phyloP scores from a whole-genome alignment of 78 protist genomes.

The Dictyostelium brefeldianum region DNA sequence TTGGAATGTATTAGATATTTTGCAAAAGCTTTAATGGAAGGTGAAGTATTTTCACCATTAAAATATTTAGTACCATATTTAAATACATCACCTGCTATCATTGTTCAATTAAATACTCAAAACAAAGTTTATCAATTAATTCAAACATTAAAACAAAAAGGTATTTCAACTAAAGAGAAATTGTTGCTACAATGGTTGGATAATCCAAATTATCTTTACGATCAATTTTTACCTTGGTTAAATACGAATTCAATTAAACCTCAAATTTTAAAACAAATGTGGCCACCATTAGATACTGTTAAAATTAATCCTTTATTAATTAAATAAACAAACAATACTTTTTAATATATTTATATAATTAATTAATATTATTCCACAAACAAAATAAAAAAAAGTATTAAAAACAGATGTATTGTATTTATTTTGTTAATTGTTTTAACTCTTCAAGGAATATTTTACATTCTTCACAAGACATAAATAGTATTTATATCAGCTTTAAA shows the following conservation, averaged over 20 bases:
- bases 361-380: too few species aligned
- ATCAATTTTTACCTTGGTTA: conserved; percentile 54
- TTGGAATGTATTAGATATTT: conserved; percentile 21
- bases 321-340: too few species aligned
- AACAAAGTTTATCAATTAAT: conserved; percentile 30
- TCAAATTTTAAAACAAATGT: background rate
- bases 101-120: conserved; percentile 52
- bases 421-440: too few species aligned
- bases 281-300: conserved; percentile 67
- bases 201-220: conserved; percentile 41
- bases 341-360: too few species aligned
- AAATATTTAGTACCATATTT: conserved; percentile 42
- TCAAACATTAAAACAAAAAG: background rate
- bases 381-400: too few species aligned
- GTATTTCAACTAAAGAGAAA: conserved; percentile 1
- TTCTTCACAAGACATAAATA: too few species aligned
- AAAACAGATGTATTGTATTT: too few species aligned
- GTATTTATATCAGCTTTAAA: too few species aligned
- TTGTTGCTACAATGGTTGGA: conserved; percentile 44
- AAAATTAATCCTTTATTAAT: conserved; percentile 15
- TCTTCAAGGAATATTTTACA: too few species aligned
- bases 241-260: conserved; percentile 18
- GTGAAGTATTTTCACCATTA: conserved; percentile 25
- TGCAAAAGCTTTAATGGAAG: conserved; percentile 63
- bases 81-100: conserved; percentile 27